Conservation (phyloP, 306 rosid genomes). For the Quercus suber region DNA sequence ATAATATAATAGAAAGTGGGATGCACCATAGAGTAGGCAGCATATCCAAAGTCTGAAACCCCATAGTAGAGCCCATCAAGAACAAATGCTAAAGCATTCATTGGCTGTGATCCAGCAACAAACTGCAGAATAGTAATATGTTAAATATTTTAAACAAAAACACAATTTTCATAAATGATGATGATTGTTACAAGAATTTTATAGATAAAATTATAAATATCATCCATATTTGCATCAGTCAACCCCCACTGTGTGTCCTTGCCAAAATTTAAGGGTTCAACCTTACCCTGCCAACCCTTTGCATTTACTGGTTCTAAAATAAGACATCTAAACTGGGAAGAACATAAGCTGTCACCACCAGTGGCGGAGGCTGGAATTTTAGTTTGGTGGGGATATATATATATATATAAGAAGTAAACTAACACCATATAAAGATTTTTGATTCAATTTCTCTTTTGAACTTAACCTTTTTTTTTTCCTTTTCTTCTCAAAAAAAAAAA, state of each 20-base stretch:
- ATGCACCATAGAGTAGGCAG: constrained; percentile 90
- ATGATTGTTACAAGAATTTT: constrained; percentile 1
- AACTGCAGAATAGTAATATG: constrained; percentile 45
- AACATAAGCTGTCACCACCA: background rate
- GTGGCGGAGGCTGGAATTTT: too few relatives aligned
- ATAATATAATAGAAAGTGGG: constrained; percentile 9
- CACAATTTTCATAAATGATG: too few relatives aligned
- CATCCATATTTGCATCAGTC: background rate
- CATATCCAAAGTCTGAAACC: constrained; percentile 85
- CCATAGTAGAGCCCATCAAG: constrained; percentile 93
- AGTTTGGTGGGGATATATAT: too few relatives aligned
- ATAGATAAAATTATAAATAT: background rate
- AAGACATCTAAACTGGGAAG: background rate
- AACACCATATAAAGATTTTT: too few relatives aligned
- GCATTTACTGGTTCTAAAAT: background rate
- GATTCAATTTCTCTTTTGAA: too few relatives aligned
- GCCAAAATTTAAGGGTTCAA: background rate
- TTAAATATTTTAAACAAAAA: constrained; percentile 24
- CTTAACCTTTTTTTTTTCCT: too few relatives aligned
- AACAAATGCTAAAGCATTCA: constrained; percentile 92
- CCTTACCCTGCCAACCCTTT: background rate
- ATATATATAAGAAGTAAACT: too few relatives aligned
- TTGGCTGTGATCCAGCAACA: constrained; percentile 94
- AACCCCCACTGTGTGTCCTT: background rate
- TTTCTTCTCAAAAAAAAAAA: too few relatives aligned